Base-by-base conservation (phyloP, 495 filamentous ascomycete species). In the Talaromyces wortmannii region DNA sequence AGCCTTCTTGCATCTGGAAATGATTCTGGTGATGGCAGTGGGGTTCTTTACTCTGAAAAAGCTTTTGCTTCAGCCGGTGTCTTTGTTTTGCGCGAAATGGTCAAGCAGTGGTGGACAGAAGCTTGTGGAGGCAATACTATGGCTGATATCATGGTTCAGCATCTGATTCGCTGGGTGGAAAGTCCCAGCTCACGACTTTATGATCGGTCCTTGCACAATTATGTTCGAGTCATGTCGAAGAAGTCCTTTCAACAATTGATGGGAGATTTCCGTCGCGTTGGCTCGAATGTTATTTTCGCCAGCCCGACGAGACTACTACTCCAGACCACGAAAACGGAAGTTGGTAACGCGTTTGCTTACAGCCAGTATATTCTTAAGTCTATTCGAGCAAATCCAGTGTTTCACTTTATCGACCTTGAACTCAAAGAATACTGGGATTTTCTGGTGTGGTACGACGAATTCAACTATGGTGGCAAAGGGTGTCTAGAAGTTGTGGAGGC, bases 401-500 rank as follows among this genome's bases (percentile, higher is more conserved):
- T 99, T 76, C 88, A 95, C 66, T 99, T 99, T 69, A 85, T 99
- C 48, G 95, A 99, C 60, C 79, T 99, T 8, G 89, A 97, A 60
- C 95, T 99, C 66, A 96, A 92, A 61, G 94, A 99, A 67, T 99
- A 97, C 67, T 99, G 94, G 94, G 94, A 99, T 65, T 97, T 97
- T 67, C 84, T 99, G 0, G 85, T 96, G n/a, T 99, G 94, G 94
- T 97, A 97, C 58, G 94, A 99, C 67, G 91, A 96, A 70, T 94
- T 91, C 74, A 99, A 99, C 70, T 96, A 97, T 66, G 94, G 94
- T 52, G 94, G 94, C 53, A 96, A 94, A 63, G 95, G 90, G 3
- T 94, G 88, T 63, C 80, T 83, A 31, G 82, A 94, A 60, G 89
- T 97, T 10, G 77, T 87, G 30, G 94, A 95, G 63, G 76, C 78